Evolutionary conservation across 768 basidiomycete species (phyloP).

Genomic region (Pleurotus citrinopileatus): DNA sequence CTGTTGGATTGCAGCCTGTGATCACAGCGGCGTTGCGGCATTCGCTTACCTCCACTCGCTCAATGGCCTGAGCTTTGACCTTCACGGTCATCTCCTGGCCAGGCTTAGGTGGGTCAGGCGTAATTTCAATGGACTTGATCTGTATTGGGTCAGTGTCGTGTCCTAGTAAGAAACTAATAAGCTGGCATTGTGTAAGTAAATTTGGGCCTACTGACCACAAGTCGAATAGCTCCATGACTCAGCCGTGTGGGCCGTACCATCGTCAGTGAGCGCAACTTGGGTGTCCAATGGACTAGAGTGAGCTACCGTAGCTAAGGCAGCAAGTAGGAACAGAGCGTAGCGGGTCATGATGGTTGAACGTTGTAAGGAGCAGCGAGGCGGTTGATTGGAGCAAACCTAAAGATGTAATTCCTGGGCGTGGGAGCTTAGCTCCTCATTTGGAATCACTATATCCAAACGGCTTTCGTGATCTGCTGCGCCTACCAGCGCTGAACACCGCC

Average conservation of each 20-base stretch:
- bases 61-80: conserved; percentile 57
- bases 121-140: conserved; percentile 67
- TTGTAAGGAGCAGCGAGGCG: neutral
- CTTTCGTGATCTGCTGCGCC: neutral
- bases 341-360: conserved; percentile 16
- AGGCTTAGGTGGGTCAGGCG: conserved; percentile 87
- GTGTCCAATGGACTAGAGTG: conserved; percentile 17
- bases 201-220: conserved; percentile 10
- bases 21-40: too few species aligned
- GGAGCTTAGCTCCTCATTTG: neutral
- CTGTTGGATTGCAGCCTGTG: conserved; percentile 34
- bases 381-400: neutral
- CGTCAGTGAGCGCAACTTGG: conserved; percentile 24
- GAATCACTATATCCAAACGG: neutral
- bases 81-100: conserved; percentile 87
- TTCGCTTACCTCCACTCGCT: conserved; percentile 60
- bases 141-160: conserved; percentile 43
- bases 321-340: conserved; percentile 21
- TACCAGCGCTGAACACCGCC: neutral
- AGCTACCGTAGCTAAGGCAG: conserved; percentile 14
- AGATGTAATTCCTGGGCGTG: neutral
- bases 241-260: conserved; percentile 26
- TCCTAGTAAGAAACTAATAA: conserved; percentile 44
- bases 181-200: neutral
- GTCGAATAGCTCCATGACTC: conserved; percentile 53